Evolutionary conservation across 768 basidiomycete genomes (phyloP), one percentile per base, ranked within the genome.

Genomic region (Amanita exitialis): DNA sequence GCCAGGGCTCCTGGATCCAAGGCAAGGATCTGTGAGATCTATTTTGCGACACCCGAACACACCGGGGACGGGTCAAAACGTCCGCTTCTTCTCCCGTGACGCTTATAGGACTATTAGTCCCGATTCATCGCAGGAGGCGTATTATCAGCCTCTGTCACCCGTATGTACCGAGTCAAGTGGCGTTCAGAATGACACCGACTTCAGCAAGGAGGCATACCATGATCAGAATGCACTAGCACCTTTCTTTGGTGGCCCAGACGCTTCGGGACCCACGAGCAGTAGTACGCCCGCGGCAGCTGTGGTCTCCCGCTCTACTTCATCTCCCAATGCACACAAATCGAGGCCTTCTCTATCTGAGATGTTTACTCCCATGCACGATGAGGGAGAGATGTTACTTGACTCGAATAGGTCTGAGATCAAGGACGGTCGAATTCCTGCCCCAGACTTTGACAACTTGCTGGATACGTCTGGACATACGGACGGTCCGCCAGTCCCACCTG

Each of bases 11-110:
- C 13, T 12, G 9, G 39, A 73, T 21, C 64, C 66, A 32, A 62
- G 64, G 52, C 71, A 65, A 52, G 74, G 73, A 47, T 86, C 84
- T 10, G 70, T 83, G 4, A 78, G 84, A 12, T 86, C 85, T 13
- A 88, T 88, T 55, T 72, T 88, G 23, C 81, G 83, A 37, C 80
- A 82, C 54, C 76, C 75, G 3, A 80, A 80, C 43, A 83, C 84
- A 0, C 86, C 86, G 13, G 84, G 81, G 3, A 85, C 83, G 9
- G 85, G 86, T n/a, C 80, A 82, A 61, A 86, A 80, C 53, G 86
- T 88, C 37, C 80, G 86, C 5, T 87, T 88, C 67, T 86, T 86
- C 63, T 79, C 84, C 23, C 74, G 79, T 23, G 80, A 85, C 48
- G 80, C 79, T 10, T 82, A 76, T 67, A 80, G 74, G 55, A 68